These are phyloP conservation scores for Drosera spatulata DNA, from an alignment of 179 eudicot species.

Conservation along the genomic window DNA sequence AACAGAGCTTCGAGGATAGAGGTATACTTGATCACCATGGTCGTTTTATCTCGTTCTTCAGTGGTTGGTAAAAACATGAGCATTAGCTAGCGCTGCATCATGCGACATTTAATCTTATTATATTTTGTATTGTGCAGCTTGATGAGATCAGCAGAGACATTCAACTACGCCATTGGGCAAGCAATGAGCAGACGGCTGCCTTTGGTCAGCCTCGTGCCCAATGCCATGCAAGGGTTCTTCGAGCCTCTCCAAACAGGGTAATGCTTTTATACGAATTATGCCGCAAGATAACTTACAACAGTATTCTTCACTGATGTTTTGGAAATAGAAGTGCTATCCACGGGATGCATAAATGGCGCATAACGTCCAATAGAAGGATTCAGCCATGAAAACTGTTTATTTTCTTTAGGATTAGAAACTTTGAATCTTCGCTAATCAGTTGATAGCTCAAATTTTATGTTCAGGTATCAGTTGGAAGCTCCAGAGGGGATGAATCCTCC, in stretches of 20 bases:
- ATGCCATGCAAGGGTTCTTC: conserved; percentile 67
- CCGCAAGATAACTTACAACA: no score
- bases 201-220: conserved; percentile 51
- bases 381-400: neutral
- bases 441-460: neutral
- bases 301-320: neutral
- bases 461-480: conserved; percentile 47
- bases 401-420: neutral
- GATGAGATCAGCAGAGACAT: conserved; percentile 51
- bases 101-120: neutral
- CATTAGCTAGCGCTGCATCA: neutral
- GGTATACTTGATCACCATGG: conserved; percentile 24
- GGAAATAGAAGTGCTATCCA: neutral
- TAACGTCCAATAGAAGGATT: neutral
- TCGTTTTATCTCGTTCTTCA: neutral
- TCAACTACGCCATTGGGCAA: conserved; percentile 56
- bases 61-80: neutral
- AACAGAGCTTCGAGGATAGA: conserved; percentile 62
- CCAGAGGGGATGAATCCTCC: conserved; percentile 40
- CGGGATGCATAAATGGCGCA: neutral
- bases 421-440: neutral
- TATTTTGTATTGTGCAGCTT: conserved; percentile 30
- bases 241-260: conserved; percentile 84
- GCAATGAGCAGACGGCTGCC: conserved; percentile 37
- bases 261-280: neutral